These are phyloP conservation scores for Astraeus odoratus DNA, from an alignment of 768 basidiomycete genomes.

Conservation along the genomic window DNA sequence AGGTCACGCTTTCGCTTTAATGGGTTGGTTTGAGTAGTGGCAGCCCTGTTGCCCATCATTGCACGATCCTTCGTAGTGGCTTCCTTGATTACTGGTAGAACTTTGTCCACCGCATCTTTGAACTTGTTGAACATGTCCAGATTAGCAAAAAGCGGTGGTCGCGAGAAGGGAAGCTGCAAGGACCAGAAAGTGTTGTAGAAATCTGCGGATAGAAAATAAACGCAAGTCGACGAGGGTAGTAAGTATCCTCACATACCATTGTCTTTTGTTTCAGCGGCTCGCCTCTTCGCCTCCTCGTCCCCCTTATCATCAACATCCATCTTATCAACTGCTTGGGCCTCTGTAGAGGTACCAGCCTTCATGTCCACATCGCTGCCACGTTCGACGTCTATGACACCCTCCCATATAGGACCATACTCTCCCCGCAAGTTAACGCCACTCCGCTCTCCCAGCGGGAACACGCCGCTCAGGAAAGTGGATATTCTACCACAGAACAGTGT, in stretches of 20 bases:
- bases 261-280: constrained; percentile 28
- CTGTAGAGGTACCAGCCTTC: constrained; percentile 25
- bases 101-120: constrained; percentile 61
- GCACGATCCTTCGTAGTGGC: constrained; percentile 84
- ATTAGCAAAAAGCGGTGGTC: constrained; percentile 62
- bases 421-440: constrained; percentile 90
- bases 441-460: constrained; percentile 82
- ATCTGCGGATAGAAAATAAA: constrained; percentile 36
- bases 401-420: constrained; percentile 78
- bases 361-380: constrained; percentile 29
- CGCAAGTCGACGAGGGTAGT: background rate
- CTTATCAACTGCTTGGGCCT: constrained; percentile 34
- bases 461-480: constrained; percentile 76
- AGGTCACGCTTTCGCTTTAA: constrained; percentile 65
- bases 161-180: constrained; percentile 77
- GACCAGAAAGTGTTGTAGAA: constrained; percentile 91
- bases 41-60: constrained; percentile 71
- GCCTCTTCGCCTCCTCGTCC: constrained; percentile 25
- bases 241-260: constrained; percentile 40
- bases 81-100: constrained; percentile 75
- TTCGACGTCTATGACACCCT: constrained; percentile 45
- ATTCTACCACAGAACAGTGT: constrained; percentile 89
- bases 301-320: constrained; percentile 56
- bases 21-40: constrained; percentile 26
- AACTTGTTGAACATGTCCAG: constrained; percentile 56